Evolutionary conservation across 768 basidiomycete genomes (phyloP).

Genomic region (Suillus brevipes): DNA sequence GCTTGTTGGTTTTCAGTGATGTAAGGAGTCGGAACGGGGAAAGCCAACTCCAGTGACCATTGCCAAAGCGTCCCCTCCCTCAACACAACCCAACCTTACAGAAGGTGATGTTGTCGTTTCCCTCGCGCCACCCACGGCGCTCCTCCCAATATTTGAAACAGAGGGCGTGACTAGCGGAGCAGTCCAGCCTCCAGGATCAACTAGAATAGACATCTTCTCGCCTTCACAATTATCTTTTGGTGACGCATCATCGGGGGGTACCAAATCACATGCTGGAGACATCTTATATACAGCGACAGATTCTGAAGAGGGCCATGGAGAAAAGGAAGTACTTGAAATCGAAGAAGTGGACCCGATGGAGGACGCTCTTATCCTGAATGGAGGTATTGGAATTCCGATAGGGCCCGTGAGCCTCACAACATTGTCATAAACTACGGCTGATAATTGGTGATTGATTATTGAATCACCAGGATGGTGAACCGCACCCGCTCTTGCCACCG

Average conservation of each 20-base stretch:
- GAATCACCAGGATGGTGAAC: constrained; percentile 65
- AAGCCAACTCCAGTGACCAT: constrained; percentile 20
- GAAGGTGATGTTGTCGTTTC: constrained; percentile 35
- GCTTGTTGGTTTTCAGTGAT: too few relatives aligned
- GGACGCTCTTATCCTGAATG: constrained; percentile 75
- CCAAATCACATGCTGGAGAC: constrained; percentile 9
- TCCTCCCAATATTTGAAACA: constrained; percentile 65
- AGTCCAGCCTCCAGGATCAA: constrained; percentile 84
- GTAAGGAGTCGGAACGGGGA: constrained; percentile 35
- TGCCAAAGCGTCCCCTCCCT: background rate
- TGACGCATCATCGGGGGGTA: constrained; percentile 12
- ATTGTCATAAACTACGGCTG: background rate
- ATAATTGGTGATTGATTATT: background rate
- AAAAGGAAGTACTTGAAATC: constrained; percentile 62
- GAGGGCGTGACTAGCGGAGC: constrained; percentile 84
- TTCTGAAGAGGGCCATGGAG: constrained; percentile 50
- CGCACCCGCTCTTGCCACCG: constrained; percentile 79
- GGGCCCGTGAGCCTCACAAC: constrained; percentile 62
- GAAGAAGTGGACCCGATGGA: constrained; percentile 48
- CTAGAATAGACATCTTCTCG: constrained; percentile 34
- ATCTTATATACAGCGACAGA: background rate
- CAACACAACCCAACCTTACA: constrained; percentile 12
- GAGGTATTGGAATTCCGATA: constrained; percentile 87
- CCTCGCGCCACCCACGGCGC: constrained; percentile 40
- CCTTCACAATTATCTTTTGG: background rate